phyloP scores from a whole-genome alignment of 805 yeast genomes.

The Saccharomycopsis sp. region DNA sequence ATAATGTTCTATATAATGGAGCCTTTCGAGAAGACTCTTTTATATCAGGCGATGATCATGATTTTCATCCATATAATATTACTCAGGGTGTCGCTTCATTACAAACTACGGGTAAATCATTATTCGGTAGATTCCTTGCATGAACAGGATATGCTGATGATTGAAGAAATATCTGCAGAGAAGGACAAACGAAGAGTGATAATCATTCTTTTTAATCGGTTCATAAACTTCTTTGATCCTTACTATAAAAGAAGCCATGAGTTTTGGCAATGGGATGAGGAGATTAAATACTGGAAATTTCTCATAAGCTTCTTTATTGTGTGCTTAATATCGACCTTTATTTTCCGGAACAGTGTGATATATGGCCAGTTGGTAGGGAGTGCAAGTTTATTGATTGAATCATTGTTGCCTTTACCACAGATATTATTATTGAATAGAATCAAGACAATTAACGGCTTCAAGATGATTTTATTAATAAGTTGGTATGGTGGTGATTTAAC shows the following conservation, averaged over 20 bases:
- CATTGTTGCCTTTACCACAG: constrained; percentile 71
- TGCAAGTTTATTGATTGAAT: constrained; percentile 64
- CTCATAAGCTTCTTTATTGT: constrained; percentile 38
- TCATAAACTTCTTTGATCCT: constrained; percentile 62
- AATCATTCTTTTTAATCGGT: constrained; percentile 29
- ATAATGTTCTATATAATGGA: constrained; percentile 71
- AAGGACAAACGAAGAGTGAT: constrained; percentile 10
- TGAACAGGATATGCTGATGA: constrained; percentile 28
- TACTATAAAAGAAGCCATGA: constrained; percentile 54
- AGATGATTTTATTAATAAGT: constrained; percentile 63
- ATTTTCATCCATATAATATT: constrained; percentile 66
- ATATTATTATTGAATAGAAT: constrained; percentile 60
- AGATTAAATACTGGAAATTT: constrained; percentile 56
- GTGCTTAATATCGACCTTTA: constrained; percentile 36
- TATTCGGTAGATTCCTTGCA: constrained; percentile 30
- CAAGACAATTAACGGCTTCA: constrained; percentile 71
- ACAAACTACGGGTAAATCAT: constrained; percentile 31
- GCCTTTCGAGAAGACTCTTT: constrained; percentile 74
- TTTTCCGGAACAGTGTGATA: constrained; percentile 31
- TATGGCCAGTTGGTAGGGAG: constrained; percentile 53
- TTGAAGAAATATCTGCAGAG: constrained; percentile 24
- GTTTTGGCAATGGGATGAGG: constrained; percentile 85
- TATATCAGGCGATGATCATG: constrained; percentile 82
- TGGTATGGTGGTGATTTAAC: constrained; percentile 89
- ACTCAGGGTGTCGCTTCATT: constrained; percentile 54